These are phyloP conservation scores for Saccharomyces hybrid DNA, from an alignment of 1,139 yeast species.

Conservation along the genomic window DNA sequence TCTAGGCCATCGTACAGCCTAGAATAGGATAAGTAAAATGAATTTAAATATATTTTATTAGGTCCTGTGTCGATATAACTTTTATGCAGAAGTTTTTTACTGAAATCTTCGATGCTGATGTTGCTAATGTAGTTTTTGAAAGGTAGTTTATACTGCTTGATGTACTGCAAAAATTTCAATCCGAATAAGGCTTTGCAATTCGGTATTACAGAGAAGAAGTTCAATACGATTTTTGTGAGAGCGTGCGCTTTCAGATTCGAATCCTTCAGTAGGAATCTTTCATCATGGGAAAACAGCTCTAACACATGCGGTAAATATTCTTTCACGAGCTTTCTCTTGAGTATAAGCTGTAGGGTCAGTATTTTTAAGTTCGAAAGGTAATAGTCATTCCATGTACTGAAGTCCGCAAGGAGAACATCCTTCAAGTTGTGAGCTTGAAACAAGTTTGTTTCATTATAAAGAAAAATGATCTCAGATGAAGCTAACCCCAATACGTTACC, in stretches of 20 bases:
- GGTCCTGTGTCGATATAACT: neutral
- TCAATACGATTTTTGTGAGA: conserved; percentile 24
- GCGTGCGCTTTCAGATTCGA: conserved; percentile 18
- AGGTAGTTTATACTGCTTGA: conserved; percentile 18
- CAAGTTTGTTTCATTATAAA: conserved; percentile 23
- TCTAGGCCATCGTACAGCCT: conserved; percentile 10
- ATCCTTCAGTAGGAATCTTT: conserved; percentile 21
- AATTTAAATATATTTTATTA: conserved; percentile 7
- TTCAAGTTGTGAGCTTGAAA: conserved; percentile 11
- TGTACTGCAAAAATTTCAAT: conserved; percentile 28
- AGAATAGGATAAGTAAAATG: conserved; percentile 16
- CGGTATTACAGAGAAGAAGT: conserved; percentile 21
- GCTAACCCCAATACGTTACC: conserved; percentile 10
- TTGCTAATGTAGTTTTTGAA: conserved; percentile 24
- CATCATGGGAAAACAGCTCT: conserved; percentile 23
- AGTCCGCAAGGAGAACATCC: conserved; percentile 26
- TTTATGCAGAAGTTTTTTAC: conserved; percentile 14
- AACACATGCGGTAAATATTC: conserved; percentile 14
- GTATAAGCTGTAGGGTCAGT: conserved; percentile 23
- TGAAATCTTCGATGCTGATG: conserved; percentile 15
- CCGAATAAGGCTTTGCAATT: conserved; percentile 23
- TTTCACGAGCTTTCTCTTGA: conserved; percentile 15
- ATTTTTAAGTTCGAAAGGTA: conserved; percentile 27
- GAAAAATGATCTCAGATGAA: conserved; percentile 14
- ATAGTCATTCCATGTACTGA: conserved; percentile 15